Conservation (phyloP, 345 rosid genomes). For the Laguncularia racemosa region DNA sequence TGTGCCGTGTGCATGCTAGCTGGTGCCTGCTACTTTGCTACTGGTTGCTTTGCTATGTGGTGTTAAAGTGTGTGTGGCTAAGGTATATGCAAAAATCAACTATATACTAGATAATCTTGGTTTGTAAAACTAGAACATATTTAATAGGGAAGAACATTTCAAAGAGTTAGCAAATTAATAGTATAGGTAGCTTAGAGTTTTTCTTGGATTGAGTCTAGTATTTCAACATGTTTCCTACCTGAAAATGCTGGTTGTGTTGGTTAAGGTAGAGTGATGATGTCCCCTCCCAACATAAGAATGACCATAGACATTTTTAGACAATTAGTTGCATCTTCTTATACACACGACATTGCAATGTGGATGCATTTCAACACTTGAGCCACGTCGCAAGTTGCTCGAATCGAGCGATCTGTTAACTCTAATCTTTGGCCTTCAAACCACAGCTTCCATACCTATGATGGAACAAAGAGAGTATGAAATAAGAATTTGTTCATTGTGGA, state of each 20-base stretch:
- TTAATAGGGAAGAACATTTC: too few species aligned
- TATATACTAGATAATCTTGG: too few species aligned
- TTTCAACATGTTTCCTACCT: neutral
- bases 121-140: too few species aligned
- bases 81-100: too few species aligned
- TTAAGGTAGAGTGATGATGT: neutral
- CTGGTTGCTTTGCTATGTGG: too few species aligned
- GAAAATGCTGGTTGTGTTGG: conserved; percentile 6
- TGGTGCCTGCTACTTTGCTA: too few species aligned
- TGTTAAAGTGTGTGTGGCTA: too few species aligned
- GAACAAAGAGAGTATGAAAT: neutral
- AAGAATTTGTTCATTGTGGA: too few species aligned
- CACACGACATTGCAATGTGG: conserved; percentile 15
- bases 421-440: conserved; percentile 8
- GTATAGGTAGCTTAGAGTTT: too few species aligned
- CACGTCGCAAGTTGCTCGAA: conserved; percentile 4
- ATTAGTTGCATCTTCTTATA: conserved; percentile 13
- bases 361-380: conserved; percentile 12
- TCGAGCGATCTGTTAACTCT: conserved; percentile 4
- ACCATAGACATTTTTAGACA: conserved; percentile 11
- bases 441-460: conserved; percentile 19
- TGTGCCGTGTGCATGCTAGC: too few species aligned
- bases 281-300: conserved; percentile 7
- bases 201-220: too few species aligned
- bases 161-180: too few species aligned